Evolutionary conservation across 257 asterid genomes (phyloP).

Genomic region (Ilex aquifolium): DNA sequence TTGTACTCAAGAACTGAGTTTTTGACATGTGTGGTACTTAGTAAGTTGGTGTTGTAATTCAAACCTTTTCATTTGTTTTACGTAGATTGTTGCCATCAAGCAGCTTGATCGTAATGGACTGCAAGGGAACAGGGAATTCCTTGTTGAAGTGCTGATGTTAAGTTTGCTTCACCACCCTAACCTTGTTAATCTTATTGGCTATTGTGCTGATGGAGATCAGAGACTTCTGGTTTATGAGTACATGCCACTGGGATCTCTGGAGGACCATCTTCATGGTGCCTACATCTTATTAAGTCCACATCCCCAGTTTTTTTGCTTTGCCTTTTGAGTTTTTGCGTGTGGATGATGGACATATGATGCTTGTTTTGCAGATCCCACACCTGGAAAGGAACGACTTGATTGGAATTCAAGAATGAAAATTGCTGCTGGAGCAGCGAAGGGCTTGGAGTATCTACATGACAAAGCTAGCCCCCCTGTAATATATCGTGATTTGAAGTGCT

Average conservation of each 20-base stretch:
- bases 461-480: conserved; percentile 93
- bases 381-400: conserved; percentile 54
- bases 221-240: conserved; percentile 6
- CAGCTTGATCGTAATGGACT: conserved; percentile 1
- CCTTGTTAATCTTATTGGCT: neutral
- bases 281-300: neutral
- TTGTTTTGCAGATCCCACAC: conserved; percentile 46
- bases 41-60: neutral
- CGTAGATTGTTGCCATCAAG: conserved; percentile 1
- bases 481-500: conserved; percentile 87
- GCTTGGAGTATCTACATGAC: conserved; percentile 86
- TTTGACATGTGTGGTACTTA: neutral
- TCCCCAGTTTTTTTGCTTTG: neutral
- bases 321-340: neutral
- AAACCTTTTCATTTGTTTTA: neutral
- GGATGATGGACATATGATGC: neutral
- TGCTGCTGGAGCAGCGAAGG: conserved; percentile 96
- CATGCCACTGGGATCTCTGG: conserved; percentile 1
- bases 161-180: conserved; percentile 2
- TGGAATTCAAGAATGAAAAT: conserved; percentile 95
- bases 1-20: neutral
- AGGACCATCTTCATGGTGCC: conserved; percentile 1
- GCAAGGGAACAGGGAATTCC: conserved; percentile 2
- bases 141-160: conserved; percentile 2
- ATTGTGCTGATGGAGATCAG: conserved; percentile 3